Evolutionary conservation across 768 basidiomycete species (phyloP).

Genomic region (Leccinum variicolor): DNA sequence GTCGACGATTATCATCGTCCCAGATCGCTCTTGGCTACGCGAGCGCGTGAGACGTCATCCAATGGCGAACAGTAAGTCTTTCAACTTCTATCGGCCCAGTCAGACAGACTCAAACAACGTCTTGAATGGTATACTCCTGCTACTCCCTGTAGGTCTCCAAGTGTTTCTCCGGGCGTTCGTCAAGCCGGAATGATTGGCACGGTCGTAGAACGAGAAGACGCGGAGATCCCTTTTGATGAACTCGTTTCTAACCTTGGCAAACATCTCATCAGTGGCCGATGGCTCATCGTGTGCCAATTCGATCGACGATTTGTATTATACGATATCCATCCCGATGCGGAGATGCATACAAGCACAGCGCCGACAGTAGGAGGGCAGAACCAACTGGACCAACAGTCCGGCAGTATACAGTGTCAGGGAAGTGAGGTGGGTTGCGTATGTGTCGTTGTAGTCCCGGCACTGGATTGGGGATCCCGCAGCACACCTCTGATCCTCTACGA

Average conservation of each 20-base stretch:
- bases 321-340: not conserved
- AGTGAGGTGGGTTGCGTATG: not conserved
- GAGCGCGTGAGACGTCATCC: not conserved
- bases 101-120: not conserved
- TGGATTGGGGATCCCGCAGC: not conserved
- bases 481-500: not conserved
- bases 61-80: not conserved
- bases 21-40: not conserved
- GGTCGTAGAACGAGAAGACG: not conserved
- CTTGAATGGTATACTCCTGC: not conserved
- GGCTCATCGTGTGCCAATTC: not conserved
- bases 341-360: not conserved
- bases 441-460: not conserved
- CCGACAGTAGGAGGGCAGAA: not conserved
- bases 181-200: not conserved
- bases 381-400: not conserved
- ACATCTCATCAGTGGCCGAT: not conserved
- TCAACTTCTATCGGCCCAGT: not conserved
- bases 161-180: not conserved
- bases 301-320: not conserved
- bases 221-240: not conserved
- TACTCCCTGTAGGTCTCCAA: not conserved
- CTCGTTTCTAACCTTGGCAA: not conserved
- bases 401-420: not conserved
- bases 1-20: not conserved